Evolutionary conservation across 2,329 filamentous ascomycete genomes (phyloP).

Genomic region (Xylariomycetidae sp.): DNA sequence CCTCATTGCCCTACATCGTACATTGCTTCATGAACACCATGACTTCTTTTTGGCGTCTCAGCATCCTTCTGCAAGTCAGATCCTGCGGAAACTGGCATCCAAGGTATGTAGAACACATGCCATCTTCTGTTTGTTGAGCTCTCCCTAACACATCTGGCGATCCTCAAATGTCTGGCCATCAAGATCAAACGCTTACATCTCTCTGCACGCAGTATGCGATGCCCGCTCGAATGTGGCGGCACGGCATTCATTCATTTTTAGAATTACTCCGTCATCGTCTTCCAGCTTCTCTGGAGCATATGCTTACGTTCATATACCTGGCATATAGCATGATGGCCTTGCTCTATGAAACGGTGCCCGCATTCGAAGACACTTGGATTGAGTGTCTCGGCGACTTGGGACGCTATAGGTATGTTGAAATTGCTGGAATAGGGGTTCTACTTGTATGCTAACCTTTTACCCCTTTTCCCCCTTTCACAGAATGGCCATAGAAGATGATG

Average conservation of each 20-base stretch:
- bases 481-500: slow-evolving; percentile 88
- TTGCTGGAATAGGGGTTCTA: slow-evolving; percentile 2
- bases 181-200: too few species aligned
- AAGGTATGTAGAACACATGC: too few species aligned
- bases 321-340: slow-evolving; percentile 85
- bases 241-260: slow-evolving; percentile 79
- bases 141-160: too few species aligned
- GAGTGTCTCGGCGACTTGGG: slow-evolving; percentile 79
- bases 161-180: too few species aligned
- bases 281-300: slow-evolving; percentile 71
- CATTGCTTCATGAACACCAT: slow-evolving; percentile 72
- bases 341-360: slow-evolving; percentile 74
- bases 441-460: slow-evolving; percentile 4
- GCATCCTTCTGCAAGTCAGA: slow-evolving; percentile 68
- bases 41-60: slow-evolving; percentile 82
- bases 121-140: too few species aligned
- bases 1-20: slow-evolving; percentile 72
- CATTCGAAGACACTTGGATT: slow-evolving; percentile 82
- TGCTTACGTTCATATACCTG: slow-evolving; percentile 82
- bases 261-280: slow-evolving; percentile 69
- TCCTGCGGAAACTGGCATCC: slow-evolving; percentile 60
- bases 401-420: slow-evolving; percentile 50
- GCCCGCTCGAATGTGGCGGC: slow-evolving; percentile 87
- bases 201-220: too few species aligned
- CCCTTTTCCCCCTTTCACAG: too few species aligned